Percentiles rank a stretch among this genome's conserved stretches.
phyloP scores from a whole-genome alignment of 2,329 filamentous ascomycete genomes.

The Plectosphaerella cucumerina region DNA sequence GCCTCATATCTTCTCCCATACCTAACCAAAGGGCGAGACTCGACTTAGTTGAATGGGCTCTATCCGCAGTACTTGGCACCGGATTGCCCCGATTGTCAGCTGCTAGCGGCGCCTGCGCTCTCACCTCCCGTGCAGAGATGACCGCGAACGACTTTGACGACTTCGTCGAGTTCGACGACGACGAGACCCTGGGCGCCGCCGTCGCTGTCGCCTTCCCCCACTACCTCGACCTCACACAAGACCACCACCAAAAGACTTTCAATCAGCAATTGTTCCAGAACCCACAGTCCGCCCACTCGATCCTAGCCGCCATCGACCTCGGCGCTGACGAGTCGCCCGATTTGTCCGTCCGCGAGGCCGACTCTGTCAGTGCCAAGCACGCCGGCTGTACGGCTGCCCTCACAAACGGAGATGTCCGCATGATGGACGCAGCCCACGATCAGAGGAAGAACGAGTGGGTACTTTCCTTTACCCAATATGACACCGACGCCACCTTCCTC shows the following conservation, averaged over 20 bases:
- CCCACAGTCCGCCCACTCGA: constrained; percentile 6
- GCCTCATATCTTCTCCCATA: too few species aligned
- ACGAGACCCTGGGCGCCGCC: constrained; percentile 19
- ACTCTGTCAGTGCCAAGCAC: constrained; percentile 46
- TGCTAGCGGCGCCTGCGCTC: constrained; percentile 27
- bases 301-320: constrained; percentile 15
- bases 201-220: constrained; percentile 15
- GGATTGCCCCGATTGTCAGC: constrained; percentile 8
- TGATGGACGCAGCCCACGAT: constrained; percentile 36
- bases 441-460: constrained; percentile 38
- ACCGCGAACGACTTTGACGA: constrained; percentile 24
- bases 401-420: constrained; percentile 36
- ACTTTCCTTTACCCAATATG: constrained; percentile 1
- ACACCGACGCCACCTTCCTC: too few species aligned
- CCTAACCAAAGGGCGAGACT: too few species aligned
- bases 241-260: constrained; percentile 28
- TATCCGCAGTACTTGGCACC: neutral
- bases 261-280: constrained; percentile 13
- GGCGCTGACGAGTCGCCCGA: constrained; percentile 36
- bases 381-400: constrained; percentile 40
- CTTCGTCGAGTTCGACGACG: constrained; percentile 32
- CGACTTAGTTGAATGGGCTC: too few species aligned
- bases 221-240: constrained; percentile 26
- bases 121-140: constrained; percentile 32
- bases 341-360: constrained; percentile 44